These are phyloP conservation scores for Fusarium devonianum DNA, from an alignment of 2,329 filamentous ascomycete species.

Conservation along the genomic window DNA sequence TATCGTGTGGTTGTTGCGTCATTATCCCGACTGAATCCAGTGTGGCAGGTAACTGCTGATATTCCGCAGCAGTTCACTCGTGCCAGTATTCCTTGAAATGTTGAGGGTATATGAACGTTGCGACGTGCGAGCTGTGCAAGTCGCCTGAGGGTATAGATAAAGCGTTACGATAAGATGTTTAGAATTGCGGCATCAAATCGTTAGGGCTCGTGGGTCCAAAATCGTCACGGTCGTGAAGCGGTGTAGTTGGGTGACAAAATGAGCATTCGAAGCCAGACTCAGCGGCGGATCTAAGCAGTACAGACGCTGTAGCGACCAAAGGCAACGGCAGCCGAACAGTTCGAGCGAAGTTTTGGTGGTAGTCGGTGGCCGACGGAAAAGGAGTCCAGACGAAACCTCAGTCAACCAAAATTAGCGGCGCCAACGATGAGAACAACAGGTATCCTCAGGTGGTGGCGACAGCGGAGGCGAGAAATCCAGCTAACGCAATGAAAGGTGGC, in stretches of 20 bases:
- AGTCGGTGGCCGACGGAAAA: constrained; percentile 7
- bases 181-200: constrained; percentile 37
- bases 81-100: constrained; percentile 1
- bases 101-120: constrained; percentile 7
- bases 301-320: constrained; percentile 7
- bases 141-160: constrained; percentile 16
- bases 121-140: constrained; percentile 12
- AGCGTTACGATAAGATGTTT: constrained; percentile 15
- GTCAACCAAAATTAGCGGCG: constrained; percentile 26
- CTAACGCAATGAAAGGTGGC: constrained; percentile 39
- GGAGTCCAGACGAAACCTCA: constrained; percentile 16
- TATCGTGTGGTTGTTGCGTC: constrained; percentile 64
- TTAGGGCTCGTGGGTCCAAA: constrained; percentile 26
- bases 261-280: constrained; percentile 8
- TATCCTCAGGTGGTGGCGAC: constrained; percentile 23
- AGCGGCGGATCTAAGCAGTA: neutral
- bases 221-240: constrained; percentile 36
- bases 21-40: constrained; percentile 42
- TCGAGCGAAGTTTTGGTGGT: constrained; percentile 13
- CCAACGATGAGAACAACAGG: constrained; percentile 4
- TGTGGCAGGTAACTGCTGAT: constrained; percentile 35
- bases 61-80: constrained; percentile 34
- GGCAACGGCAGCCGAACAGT: constrained; percentile 2
- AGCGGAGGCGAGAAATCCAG: constrained; percentile 14
- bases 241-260: constrained; percentile 21